Evolutionary conservation across 495 filamentous ascomycete genomes (phyloP).

Genomic region (Aspergillus saccharolyticus): DNA sequence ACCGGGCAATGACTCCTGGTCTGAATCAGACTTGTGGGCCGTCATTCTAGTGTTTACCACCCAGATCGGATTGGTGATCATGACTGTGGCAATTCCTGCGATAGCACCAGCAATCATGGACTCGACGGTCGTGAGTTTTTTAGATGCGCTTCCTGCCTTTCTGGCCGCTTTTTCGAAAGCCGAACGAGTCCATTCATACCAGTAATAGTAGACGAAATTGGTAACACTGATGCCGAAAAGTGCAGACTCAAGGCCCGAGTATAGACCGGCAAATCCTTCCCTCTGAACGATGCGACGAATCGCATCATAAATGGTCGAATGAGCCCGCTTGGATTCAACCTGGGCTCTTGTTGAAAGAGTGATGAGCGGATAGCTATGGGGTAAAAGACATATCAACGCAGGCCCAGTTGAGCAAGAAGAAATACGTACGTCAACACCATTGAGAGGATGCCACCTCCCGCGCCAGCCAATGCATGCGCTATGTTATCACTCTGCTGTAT

Average conservation of each 20-base stretch:
- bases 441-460: conserved; percentile 86
- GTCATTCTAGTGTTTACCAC: conserved; percentile 98
- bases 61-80: conserved; percentile 98
- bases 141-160: conserved; percentile 67
- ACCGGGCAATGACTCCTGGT: conserved; percentile 50
- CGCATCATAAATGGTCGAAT: conserved; percentile 74
- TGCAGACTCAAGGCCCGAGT: conserved; percentile 81
- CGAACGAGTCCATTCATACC: conserved; percentile 95
- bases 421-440: conserved; percentile 79
- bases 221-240: conserved; percentile 97
- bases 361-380: conserved; percentile 80
- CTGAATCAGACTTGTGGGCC: conserved; percentile 61
- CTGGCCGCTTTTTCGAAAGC: conserved; percentile 79
- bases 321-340: conserved; percentile 90
- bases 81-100: conserved; percentile 86
- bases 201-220: conserved; percentile 99
- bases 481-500: conserved; percentile 82
- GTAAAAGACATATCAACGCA: conserved; percentile 16
- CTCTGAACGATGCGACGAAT: conserved; percentile 82
- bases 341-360: conserved; percentile 97
- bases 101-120: conserved; percentile 94
- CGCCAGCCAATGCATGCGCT: conserved; percentile 81
- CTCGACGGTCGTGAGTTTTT: conserved; percentile 83
- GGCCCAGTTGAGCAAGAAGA: not conserved
- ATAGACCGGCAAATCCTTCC: conserved; percentile 83